Conservation (phyloP, 139 green algal species). For the Chlamydomonas incerta region DNA sequence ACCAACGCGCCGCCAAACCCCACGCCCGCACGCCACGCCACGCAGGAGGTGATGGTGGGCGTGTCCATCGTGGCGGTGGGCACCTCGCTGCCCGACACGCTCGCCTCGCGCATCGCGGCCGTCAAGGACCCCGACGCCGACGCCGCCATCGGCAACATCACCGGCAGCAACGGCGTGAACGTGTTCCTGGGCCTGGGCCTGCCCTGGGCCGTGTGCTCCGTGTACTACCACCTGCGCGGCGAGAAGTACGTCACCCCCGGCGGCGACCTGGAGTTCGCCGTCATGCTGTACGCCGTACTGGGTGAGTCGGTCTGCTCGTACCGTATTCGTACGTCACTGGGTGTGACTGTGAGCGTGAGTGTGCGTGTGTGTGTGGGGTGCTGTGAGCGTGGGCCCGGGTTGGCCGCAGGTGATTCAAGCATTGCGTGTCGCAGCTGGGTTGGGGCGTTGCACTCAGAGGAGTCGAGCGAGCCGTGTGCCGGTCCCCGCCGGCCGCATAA, state of each 20-base stretch:
- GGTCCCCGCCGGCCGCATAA: too few species aligned
- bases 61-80: slow-evolving; percentile 30
- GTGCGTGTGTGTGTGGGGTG: too few species aligned
- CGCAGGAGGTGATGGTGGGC: slow-evolving; percentile 26
- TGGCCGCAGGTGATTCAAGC: too few species aligned
- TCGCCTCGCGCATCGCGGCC: slow-evolving; percentile 49
- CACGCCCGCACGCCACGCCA: too few species aligned
- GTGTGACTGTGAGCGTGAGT: too few species aligned
- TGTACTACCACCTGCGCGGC: slow-evolving; percentile 55
- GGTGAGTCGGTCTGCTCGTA: too few species aligned
- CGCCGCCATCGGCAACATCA: slow-evolving; percentile 69
- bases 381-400: too few species aligned
- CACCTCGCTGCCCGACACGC: slow-evolving; percentile 60
- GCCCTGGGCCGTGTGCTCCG: slow-evolving; percentile 53
- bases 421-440: too few species aligned
- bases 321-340: too few species aligned
- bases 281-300: slow-evolving; percentile 45
- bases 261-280: slow-evolving; percentile 41
- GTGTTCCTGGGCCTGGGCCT: slow-evolving; percentile 64
- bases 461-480: too few species aligned
- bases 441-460: too few species aligned
- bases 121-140: slow-evolving; percentile 53
- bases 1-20: too few species aligned
- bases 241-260: slow-evolving; percentile 39
- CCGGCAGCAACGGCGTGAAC: slow-evolving; percentile 60